Percentiles rank a stretch among this genome's conserved stretches.
Evolutionary conservation across 164 flowering plant genomes (phyloP).

Genomic region (Euptelea pleiosperma): DNA sequence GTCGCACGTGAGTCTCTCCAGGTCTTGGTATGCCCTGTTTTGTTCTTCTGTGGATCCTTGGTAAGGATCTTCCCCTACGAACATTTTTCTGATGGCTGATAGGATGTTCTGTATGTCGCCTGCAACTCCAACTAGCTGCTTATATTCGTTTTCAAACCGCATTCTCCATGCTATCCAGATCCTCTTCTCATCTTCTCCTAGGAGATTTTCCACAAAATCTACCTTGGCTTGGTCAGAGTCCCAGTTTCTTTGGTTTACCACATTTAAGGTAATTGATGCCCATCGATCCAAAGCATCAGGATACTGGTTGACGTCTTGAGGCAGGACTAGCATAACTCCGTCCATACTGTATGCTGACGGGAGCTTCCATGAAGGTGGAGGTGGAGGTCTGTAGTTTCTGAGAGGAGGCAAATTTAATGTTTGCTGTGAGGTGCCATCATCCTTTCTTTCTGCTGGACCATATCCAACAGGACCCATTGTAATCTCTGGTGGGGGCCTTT

Average conservation of each 20-base stretch:
- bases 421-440: too few relatives aligned
- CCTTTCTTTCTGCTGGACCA: too few relatives aligned
- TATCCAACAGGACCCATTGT: too few relatives aligned
- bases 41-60: slow-evolving; percentile 3
- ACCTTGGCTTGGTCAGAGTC: not conserved
- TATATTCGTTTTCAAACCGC: slow-evolving; percentile 1
- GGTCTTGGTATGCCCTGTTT: slow-evolving; percentile 8
- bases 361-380: too few relatives aligned
- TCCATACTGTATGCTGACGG: not conserved
- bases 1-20: slow-evolving; percentile 5
- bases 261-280: slow-evolving; percentile 9
- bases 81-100: slow-evolving; percentile 2
- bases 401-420: too few relatives aligned
- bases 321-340: slow-evolving; percentile 2
- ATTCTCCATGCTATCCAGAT: slow-evolving; percentile 12
- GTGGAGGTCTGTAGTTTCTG: too few relatives aligned
- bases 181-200: slow-evolving; percentile 3
- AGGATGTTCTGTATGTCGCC: slow-evolving; percentile 6
- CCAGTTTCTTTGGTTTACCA: not conserved
- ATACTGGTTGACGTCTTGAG: not conserved
- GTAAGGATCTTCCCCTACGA: not conserved
- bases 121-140: not conserved
- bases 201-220: slow-evolving; percentile 2
- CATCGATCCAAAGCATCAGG: not conserved
- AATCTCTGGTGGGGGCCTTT: too few relatives aligned